Evolutionary conservation across 2,329 filamentous ascomycete species (phyloP).

Genomic region (Pseudogymnoascus sp.): DNA sequence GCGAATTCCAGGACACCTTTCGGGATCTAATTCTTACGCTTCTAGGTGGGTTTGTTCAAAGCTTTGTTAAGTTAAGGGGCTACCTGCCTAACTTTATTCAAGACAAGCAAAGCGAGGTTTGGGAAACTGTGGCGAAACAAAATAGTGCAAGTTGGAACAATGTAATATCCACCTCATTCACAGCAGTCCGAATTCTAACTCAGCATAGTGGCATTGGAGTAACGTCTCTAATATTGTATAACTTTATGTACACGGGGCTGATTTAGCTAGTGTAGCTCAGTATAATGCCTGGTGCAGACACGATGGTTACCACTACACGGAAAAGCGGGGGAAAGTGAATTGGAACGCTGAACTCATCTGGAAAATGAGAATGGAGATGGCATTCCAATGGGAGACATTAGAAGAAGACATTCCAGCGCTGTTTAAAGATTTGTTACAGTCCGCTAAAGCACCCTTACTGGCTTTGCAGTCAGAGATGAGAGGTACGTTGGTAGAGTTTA

Average conservation of each 20-base stretch:
- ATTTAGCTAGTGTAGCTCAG: slow-evolving; percentile 18
- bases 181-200: slow-evolving; percentile 11
- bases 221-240: slow-evolving; percentile 2
- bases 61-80: not conserved
- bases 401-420: slow-evolving; percentile 22
- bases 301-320: slow-evolving; percentile 22
- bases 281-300: slow-evolving; percentile 27
- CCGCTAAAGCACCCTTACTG: slow-evolving; percentile 10
- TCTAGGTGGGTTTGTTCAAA: slow-evolving; percentile 13
- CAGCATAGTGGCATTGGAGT: slow-evolving; percentile 18
- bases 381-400: slow-evolving; percentile 23
- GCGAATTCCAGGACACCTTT: slow-evolving; percentile 12
- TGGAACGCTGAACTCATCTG: slow-evolving; percentile 29
- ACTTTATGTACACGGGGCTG: not conserved
- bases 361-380: slow-evolving; percentile 28
- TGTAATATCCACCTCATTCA: slow-evolving; percentile 8
- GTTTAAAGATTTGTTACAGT: slow-evolving; percentile 14
- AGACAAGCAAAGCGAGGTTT: slow-evolving; percentile 13
- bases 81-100: slow-evolving; percentile 8
- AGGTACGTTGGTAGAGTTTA: slow-evolving; percentile 9
- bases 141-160: slow-evolving; percentile 5
- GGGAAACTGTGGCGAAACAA: slow-evolving; percentile 13
- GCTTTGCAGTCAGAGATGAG: slow-evolving; percentile 11
- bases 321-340: slow-evolving; percentile 16
- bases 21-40: slow-evolving; percentile 11